A percentile compares a stretch with the other conserved stretches of the same genome.
Evolutionary conservation across 2,329 filamentous ascomycete genomes (phyloP).

Genomic region (Cordyceps fumosorosea): DNA sequence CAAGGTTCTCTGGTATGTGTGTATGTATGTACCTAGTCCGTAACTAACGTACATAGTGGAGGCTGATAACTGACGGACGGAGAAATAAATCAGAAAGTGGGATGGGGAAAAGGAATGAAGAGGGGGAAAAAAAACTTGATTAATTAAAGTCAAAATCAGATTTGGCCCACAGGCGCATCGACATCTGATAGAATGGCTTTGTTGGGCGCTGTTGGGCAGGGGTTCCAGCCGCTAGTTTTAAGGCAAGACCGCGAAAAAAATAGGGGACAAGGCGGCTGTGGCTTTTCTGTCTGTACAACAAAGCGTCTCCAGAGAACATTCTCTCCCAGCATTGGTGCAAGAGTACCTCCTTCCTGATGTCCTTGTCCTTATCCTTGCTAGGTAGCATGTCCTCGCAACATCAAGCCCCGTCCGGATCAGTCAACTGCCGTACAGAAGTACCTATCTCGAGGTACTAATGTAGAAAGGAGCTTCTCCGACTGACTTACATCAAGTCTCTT

Average conservation of each 20-base stretch:
- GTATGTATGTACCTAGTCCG: too few relatives aligned
- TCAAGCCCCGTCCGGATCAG: not conserved
- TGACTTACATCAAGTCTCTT: too few relatives aligned
- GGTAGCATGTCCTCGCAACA: too few relatives aligned
- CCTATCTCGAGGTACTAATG: too few relatives aligned
- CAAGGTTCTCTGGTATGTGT: too few relatives aligned
- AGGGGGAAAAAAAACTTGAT: slow-evolving; percentile 3
- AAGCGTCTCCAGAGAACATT: too few relatives aligned
- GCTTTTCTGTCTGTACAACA: not conserved
- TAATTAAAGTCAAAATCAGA: not conserved
- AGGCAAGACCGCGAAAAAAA: not conserved
- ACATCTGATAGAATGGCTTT: not conserved
- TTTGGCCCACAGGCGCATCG: not conserved
- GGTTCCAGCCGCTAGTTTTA: not conserved
- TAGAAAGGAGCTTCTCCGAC: too few relatives aligned
- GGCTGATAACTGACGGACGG: not conserved
- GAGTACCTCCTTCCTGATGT: not conserved
- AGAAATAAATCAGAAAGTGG: not conserved
- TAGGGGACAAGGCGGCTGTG: not conserved
- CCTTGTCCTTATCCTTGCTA: too few relatives aligned
- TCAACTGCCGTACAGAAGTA: not conserved
- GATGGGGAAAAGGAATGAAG: not conserved
- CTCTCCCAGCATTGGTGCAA: not conserved
- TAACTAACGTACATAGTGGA: not conserved
- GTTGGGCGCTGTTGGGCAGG: not conserved